Base-by-base conservation (phyloP, 2,329 filamentous ascomycete genomes). In the Plectosphaerella sp. region DNA sequence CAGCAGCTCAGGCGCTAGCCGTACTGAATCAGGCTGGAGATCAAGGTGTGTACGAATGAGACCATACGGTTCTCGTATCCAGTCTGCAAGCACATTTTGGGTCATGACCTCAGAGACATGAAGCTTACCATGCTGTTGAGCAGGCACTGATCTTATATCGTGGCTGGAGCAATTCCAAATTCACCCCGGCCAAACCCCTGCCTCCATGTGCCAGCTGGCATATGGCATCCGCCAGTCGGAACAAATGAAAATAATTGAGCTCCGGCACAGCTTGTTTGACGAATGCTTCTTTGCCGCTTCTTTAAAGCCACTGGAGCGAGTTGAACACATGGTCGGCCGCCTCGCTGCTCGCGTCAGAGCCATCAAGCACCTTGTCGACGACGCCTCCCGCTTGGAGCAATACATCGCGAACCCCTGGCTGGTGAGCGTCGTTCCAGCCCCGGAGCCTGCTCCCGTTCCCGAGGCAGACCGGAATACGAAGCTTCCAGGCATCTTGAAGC, bases 291-390 rank as follows among this genome's bases (percentile, higher is more conserved):
- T 28, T 9, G 25, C 25, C 5, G 25, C 25, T 28, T 28, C 25
- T 9, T 28, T 28, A 5, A 28, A 5, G 5, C 25, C 5, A 9
- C 25, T 9, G 45, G 39, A 20, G 43, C 24, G 0, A 47, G 62
- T 70, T 5, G 61, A 63, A 5, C 77, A 80, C 57, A 64, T 66
- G 35, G 59, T 80, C 8, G 75, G 77, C 3, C 66, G 76, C 1
- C 58, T 81, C 2, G 71, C 70, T n/a, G 61, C 72, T 20, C 72
- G 72, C 49, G 59, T 74, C 2, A 67, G 73, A 10, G 69, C 71
- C 1, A 61, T 67, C 0, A 63, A 65, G 4, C 55, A 68, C 9
- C 62, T 80, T 1, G 47, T 78, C 2, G 56, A 64, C 7, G 66
- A 71, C 48, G 59, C 64, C 2, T 47, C 46, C 3, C 52, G 54